Evolutionary conservation across 2,329 filamentous ascomycete species (phyloP), one percentile per base, ranked within the genome.

Genomic region (Lomentospora prolificans): DNA sequence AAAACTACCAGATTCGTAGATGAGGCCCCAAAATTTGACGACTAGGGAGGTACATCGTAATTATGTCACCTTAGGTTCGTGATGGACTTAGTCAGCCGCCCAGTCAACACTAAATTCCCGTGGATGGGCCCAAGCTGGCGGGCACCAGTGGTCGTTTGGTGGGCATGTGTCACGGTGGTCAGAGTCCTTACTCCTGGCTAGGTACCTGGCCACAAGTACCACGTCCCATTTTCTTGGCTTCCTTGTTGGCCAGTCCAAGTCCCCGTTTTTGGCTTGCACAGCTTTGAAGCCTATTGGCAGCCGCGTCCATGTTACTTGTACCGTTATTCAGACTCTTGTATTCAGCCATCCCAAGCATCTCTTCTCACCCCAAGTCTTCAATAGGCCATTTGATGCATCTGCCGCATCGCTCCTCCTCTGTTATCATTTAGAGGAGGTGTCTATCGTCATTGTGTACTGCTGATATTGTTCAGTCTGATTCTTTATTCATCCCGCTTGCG

Each of bases 281-380:
- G 30, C 30, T 33, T 33, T 33, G 30, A 33, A 33, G 41, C 41
- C 41, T 19, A 22, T 46, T 46, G 41, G n/a, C 41, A n/a, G 41
- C 19, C 19, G 41, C 36, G 30, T 33, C 36, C 36, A 8, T 46
- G 41, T 22, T 10, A 46, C 30, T 33, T 33, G 30, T 33, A 33
- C 30, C 30, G 7, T 41, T 54, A 27, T 46, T 30, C 51, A 54
- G 51, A 54, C 27, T 33, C 36, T 46, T 33, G 51, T 54, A 54
- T 46, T 54, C 51, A 54, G 51, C 51, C 51, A 54, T 54, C 27
- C 30, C 30, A 12, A 33, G 30, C 48, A 28, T 28, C 27, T 51
- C 51, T 54, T 41, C 51, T 46, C 41, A 41, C 41, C 51, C 36
- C 51, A 54, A 54, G 39, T 25, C 51, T 27, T 24, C 44, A 33